Conservation (phyloP, 2,329 filamentous ascomycete species). For the Cladosporium austrohemisphaericum region DNA sequence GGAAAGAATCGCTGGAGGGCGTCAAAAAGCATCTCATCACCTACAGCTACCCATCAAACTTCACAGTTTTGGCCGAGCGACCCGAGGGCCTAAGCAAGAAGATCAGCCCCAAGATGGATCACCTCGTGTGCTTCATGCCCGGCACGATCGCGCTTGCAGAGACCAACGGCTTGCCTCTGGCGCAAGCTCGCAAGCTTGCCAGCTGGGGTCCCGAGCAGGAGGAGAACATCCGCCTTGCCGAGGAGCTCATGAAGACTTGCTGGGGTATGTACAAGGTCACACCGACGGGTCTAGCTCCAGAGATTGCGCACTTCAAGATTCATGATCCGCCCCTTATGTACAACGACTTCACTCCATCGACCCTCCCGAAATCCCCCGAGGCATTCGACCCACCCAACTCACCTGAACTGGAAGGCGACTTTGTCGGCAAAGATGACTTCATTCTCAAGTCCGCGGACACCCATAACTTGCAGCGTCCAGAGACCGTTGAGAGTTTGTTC, state of each 20-base stretch:
- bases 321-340: slow-evolving; percentile 63
- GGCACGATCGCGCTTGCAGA: slow-evolving; percentile 88
- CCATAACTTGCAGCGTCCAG: slow-evolving; percentile 91
- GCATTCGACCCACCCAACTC: slow-evolving; percentile 28
- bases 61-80: slow-evolving; percentile 87
- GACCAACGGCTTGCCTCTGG: slow-evolving; percentile 72
- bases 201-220: slow-evolving; percentile 75
- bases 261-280: slow-evolving; percentile 96
- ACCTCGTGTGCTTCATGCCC: slow-evolving; percentile 95
- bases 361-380: slow-evolving; percentile 43
- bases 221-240: slow-evolving; percentile 79
- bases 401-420: slow-evolving; percentile 50
- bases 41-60: slow-evolving; percentile 73
- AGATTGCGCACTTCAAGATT: slow-evolving; percentile 89
- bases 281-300: slow-evolving; percentile 83
- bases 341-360: slow-evolving; percentile 47
- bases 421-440: slow-evolving; percentile 67
- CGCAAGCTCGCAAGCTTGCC: slow-evolving; percentile 66
- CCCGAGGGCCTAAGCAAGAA: slow-evolving; percentile 64
- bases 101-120: slow-evolving; percentile 91
- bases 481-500: slow-evolving; percentile 93
- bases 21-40: slow-evolving; percentile 90
- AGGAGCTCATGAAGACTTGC: slow-evolving; percentile 92
- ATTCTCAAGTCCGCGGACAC: slow-evolving; percentile 74
- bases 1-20: slow-evolving; percentile 78